Evolutionary conservation across 306 rosid species (phyloP), one percentile per base, ranked within the genome.

Genomic region (Fragaria iinumae): DNA sequence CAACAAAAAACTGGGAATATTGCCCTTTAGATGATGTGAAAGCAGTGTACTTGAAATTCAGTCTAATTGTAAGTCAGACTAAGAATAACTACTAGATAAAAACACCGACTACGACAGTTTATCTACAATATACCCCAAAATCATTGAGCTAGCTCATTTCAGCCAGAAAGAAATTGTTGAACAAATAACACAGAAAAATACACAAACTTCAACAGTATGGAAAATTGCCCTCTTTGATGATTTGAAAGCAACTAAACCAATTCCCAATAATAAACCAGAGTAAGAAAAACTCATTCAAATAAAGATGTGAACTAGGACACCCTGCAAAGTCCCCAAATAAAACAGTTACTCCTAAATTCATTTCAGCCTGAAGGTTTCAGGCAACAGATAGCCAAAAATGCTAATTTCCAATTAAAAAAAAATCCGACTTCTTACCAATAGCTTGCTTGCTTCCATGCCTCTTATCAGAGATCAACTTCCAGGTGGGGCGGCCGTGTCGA

Each of bases 391-490:
- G 69, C 3, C 5, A 65, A 11, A 69, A 67, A 23, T 64, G 45
- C 21, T 4, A 17, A n/a, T 34, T 77, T 73, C 70, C 43, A 69
- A 17, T 76, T 21, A 73, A 75, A 69, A 65, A 65, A 25, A 79
- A 27, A 36, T 59, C 49, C 68, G 6, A 80, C 59, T 73, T 82
- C 93, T 88, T 87, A 93, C 99, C 98, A 52, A 71, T 69, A 66
- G 81, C 78, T 38, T 84, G 89, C 84, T 77, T 95, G 83, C 82
- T 84, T 77, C 88, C 86, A 73, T 82, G 89, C 73, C 89, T 96
- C 86, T 65, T 92, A 78, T 93, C 97, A 1, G 94, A 83, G 76
- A 96, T 85, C 87, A 91, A 55, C 89, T 93, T 96, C 81, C 86
- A 83, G 75, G 87, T 75, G 69, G 87, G 38, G 53, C 91, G 96